Conservation (phyloP, 345 rosid genomes). For the Bruguiera gymnorhiza region DNA sequence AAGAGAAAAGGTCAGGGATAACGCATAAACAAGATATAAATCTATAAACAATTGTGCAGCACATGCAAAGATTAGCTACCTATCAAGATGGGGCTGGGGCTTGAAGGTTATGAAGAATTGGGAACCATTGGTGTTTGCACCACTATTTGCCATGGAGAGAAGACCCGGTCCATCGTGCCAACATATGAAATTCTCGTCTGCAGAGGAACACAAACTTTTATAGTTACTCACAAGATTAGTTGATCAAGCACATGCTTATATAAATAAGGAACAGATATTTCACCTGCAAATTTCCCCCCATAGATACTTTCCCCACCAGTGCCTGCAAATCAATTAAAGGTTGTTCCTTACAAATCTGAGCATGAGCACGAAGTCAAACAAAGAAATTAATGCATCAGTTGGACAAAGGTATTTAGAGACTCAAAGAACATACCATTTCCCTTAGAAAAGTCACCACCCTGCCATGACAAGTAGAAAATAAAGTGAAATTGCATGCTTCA, state of each 20-base stretch:
- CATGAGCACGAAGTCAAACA: slow-evolving; percentile 41
- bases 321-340: slow-evolving; percentile 84
- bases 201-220: slow-evolving; percentile 13
- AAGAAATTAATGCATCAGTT: slow-evolving; percentile 27
- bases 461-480: slow-evolving; percentile 23
- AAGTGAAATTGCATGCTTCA: neutral
- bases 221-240: slow-evolving; percentile 4
- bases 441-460: slow-evolving; percentile 87
- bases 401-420: slow-evolving; percentile 14
- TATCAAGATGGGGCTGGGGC: slow-evolving; percentile 82
- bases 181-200: slow-evolving; percentile 89
- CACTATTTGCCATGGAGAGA: slow-evolving; percentile 96
- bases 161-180: slow-evolving; percentile 77
- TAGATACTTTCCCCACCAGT: slow-evolving; percentile 99
- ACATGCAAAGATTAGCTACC: slow-evolving; percentile 47
- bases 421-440: slow-evolving; percentile 73
- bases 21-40: neutral
- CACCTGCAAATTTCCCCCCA: slow-evolving; percentile 95
- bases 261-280: slow-evolving; percentile 10
- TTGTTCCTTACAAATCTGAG: slow-evolving; percentile 50
- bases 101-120: slow-evolving; percentile 89
- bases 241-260: neutral
- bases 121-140: slow-evolving; percentile 92
- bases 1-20: neutral
- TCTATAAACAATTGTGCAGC: slow-evolving; percentile 9